These are phyloP conservation scores for Pichia insulana DNA, from an alignment of 805 yeast genomes.

Conservation along the genomic window DNA sequence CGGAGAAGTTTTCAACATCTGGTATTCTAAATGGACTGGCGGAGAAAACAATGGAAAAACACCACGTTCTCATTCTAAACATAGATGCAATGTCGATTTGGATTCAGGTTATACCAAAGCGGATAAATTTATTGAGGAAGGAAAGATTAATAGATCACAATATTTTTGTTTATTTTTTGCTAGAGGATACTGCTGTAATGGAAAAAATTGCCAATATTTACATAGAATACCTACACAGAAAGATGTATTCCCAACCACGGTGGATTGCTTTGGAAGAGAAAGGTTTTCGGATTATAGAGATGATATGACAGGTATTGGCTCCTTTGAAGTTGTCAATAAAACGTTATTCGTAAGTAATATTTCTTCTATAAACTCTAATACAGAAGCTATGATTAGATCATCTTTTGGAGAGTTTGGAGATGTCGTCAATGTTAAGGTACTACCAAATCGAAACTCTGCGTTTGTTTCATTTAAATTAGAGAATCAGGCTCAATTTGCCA, in stretches of 20 bases:
- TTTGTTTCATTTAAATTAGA: conserved; percentile 67
- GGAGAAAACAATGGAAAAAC: conserved; percentile 46
- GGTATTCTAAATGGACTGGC: conserved; percentile 88
- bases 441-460: conserved; percentile 59
- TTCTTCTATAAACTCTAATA: conserved; percentile 30
- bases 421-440: conserved; percentile 54
- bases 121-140: conserved; percentile 32
- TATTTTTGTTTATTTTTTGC: conserved; percentile 80
- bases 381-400: conserved; percentile 28
- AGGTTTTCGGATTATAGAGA: conserved; percentile 74
- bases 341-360: conserved; percentile 70
- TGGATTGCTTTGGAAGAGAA: conserved; percentile 91
- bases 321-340: conserved; percentile 56
- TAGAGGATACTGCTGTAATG: conserved; percentile 78
- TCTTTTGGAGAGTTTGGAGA: conserved; percentile 72
- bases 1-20: conserved; percentile 73
- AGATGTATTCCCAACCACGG: conserved; percentile 53
- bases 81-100: conserved; percentile 48
- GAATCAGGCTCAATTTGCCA: conserved; percentile 83
- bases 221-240: conserved; percentile 64
- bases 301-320: conserved; percentile 93
- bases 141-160: conserved; percentile 22
- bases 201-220: conserved; percentile 63
- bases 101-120: conserved; percentile 79
- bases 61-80: conserved; percentile 34